Evolutionary conservation across 139 green algal species (phyloP).

Genomic region (Asterochloris sp.): DNA sequence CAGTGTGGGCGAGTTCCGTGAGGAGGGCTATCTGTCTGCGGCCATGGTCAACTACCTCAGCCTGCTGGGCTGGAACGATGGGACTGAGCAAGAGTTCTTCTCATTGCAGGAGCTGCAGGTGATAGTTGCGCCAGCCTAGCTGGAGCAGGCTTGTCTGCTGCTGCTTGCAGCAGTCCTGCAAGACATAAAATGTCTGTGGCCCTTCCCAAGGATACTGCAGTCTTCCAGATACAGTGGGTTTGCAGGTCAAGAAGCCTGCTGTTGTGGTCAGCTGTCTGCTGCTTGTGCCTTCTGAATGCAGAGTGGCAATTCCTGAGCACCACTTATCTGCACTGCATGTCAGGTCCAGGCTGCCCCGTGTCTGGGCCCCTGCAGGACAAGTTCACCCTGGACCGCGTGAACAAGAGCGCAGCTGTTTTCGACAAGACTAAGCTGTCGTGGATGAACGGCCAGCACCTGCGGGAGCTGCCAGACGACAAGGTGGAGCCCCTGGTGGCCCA

Average conservation of each 20-base stretch:
- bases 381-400: constrained; percentile 93
- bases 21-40: constrained; percentile 85
- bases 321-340: background rate
- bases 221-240: background rate
- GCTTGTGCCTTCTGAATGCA: background rate
- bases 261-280: background rate
- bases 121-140: background rate
- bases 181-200: background rate
- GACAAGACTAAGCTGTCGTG: constrained; percentile 86
- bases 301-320: background rate
- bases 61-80: constrained; percentile 99
- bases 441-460: constrained; percentile 82
- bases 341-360: background rate
- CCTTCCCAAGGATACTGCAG: background rate
- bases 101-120: constrained; percentile 55
- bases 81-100: constrained; percentile 79
- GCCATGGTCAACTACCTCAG: constrained; percentile 98
- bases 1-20: constrained; percentile 93
- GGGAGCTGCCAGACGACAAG: constrained; percentile 53
- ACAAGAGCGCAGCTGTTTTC: constrained; percentile 93
- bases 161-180: background rate
- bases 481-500: constrained; percentile 19
- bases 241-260: background rate
- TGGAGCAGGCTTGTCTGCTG: background rate
- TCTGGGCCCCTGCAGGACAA: constrained; percentile 12